Evolutionary conservation across 2,329 filamentous ascomycete species (phyloP), one percentile per base, ranked within the genome.

Genomic region (Passalora sequoiae): DNA sequence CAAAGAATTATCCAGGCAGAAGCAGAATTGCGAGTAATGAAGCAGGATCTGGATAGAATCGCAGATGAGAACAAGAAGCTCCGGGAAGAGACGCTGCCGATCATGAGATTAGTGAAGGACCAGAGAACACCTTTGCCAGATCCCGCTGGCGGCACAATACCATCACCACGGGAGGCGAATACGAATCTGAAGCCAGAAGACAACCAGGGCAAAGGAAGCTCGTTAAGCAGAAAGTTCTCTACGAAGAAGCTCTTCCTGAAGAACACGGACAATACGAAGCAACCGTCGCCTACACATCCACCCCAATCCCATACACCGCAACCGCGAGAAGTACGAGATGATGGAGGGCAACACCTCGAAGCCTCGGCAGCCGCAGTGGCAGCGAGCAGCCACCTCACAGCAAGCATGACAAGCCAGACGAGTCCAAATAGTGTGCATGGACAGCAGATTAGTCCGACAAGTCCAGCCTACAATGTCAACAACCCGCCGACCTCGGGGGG

Each of bases 61-160:
- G 56, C 84, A 9, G 88, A 96, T 29, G 89, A 97, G 62, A 95
- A 94, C 63, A 78, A 85, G 56, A 83, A 87, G 54, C 69, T 98
- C 51, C 78, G 92, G 44, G 91, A 97, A 66, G 92, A 98, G 61
- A 80, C 96, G 60, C 74, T 97, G 22, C 91, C 92, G 3, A 83
- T 94, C 15, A 80, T 96, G 59, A 86, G 89, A 50, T 81, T 95
- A 60, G 85, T 83, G 58, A 97, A 97, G 69, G 89, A 97, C 63
- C 84, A 84, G 57, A 86, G 89, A 53, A 87, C 95, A 61, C 91
- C 91, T 25, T 73, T 97, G 16, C 89, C 89, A 30, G 71, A 71
- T 27, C 68, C 69, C 15, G 43, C 60, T 15, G 58, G 56, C 13
- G 59, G 56, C 24, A 56, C 56, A 6, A 55, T 63, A 29, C 60